A percentile compares a stretch with the other conserved stretches of the same genome.
Conservation (phyloP, 202 grass and related monocot genomes). For the Zoysia matrella region DNA sequence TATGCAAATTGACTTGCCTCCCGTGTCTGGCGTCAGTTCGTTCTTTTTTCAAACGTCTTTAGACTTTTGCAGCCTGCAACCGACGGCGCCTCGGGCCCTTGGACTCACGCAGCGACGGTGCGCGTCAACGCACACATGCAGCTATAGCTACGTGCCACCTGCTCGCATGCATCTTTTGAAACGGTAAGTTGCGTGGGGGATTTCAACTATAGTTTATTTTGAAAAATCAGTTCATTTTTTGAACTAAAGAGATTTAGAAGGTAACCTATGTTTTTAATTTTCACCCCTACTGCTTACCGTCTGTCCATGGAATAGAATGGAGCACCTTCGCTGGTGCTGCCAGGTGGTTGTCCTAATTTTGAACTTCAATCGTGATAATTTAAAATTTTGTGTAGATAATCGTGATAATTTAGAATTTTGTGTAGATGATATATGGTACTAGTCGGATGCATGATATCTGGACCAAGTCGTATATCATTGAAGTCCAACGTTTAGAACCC, state of each 20-base stretch:
- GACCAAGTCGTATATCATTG: too few relatives aligned
- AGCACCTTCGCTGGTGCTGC: background rate
- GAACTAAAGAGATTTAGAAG: too few relatives aligned
- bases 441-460: too few relatives aligned
- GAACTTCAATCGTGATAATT: too few relatives aligned
- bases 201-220: too few relatives aligned
- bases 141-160: background rate
- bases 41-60: background rate
- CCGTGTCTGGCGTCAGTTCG: too few relatives aligned
- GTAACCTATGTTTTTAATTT: too few relatives aligned
- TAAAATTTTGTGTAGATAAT: too few relatives aligned
- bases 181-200: background rate
- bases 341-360: background rate
- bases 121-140: background rate
- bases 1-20: background rate
- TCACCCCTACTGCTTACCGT: background rate
- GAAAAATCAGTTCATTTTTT: too few relatives aligned
- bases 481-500: too few relatives aligned
- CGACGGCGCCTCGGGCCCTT: background rate
- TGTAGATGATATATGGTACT: too few relatives aligned
- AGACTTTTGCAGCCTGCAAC: background rate
- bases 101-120: background rate
- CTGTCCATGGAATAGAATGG: background rate
- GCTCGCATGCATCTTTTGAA: background rate
- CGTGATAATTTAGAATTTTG: too few relatives aligned